Evolutionary conservation across 2,329 filamentous ascomycete species (phyloP), one percentile per base, ranked within the genome.

Genomic region (Mycogone perniciosa): DNA sequence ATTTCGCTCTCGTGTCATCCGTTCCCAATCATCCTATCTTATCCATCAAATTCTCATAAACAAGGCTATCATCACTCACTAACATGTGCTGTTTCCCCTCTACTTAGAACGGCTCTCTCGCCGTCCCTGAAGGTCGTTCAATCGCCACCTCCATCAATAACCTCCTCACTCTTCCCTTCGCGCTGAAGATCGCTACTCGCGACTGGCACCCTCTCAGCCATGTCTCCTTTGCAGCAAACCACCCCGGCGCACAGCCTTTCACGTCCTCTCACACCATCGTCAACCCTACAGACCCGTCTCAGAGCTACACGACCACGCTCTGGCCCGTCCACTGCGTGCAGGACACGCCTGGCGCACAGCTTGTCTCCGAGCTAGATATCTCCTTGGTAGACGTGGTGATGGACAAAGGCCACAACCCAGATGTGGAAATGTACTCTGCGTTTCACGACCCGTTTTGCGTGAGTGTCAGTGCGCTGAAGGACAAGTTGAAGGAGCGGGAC

Each of bases 281-380:
- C 48, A 88, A 91, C 68, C 87, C 87, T 1, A 58, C 70, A 56
- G 82, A 88, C 67, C 66, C 79, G 4, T 60, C 73, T 7, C 82
- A 88, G 64, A 76, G 71, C 27, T 85, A 89, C 71, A 67, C 73
- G 38, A 84, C 85, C 49, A 76, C 81, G 37, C 77, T 99, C 7
- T 99, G 93, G 93, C 93, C 93, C 1, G 80, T 81, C 26, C 93
- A 99, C 72, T 97, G 93, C 71, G 79, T 97, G 7, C 85, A 89
- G 62, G 75, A 75, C 41, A 88, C 87, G 0, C 67, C 74, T 1
- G 93, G 93, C 8, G 84, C 88, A 0, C 77, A 82, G 45, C 74
- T 97, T 26, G 76, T 93, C 6, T 78, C 84, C 0, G 89, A 90
- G 63, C 76, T 97, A 1, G 73, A 89, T 45, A 53, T 64, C 10